phyloP scores from a whole-genome alignment of 2,329 filamentous ascomycete genomes.

The Colletotrichum eleusines region DNA sequence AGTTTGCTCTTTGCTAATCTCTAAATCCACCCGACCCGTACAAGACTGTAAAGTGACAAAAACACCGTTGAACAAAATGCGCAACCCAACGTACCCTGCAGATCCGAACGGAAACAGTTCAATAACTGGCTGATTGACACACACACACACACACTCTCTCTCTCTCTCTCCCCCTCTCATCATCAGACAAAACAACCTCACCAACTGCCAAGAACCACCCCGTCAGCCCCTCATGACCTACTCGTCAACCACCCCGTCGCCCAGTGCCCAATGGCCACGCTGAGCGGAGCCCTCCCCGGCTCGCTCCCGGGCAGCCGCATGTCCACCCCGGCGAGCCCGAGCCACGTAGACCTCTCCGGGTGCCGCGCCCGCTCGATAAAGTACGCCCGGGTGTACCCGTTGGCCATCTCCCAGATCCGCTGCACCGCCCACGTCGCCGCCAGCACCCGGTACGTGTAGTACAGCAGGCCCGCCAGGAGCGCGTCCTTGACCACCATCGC shows the following conservation, averaged over 20 bases:
- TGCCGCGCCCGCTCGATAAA: constrained; percentile 18
- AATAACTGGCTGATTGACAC: background rate
- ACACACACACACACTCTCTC: background rate
- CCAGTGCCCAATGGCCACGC: background rate
- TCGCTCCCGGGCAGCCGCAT: background rate
- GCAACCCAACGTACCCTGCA: background rate
- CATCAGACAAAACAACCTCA: background rate
- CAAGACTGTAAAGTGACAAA: too few species aligned
- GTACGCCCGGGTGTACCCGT: constrained; percentile 29
- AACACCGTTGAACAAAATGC: background rate
- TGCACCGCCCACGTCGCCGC: constrained; percentile 2
- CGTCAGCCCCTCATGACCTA: background rate
- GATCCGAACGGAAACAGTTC: background rate
- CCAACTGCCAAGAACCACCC: background rate
- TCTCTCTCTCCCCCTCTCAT: background rate
- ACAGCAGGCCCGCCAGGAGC: background rate
- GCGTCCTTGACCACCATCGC: constrained; percentile 11
- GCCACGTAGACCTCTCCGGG: background rate
- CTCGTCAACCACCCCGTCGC: background rate
- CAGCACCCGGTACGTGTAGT: background rate
- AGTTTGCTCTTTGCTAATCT: background rate
- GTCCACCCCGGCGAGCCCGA: constrained; percentile 14
- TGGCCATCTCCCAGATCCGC: constrained; percentile 25
- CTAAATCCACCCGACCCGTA: too few species aligned
- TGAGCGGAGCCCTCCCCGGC: background rate